Conservation (phyloP, 1,284 basidiomycete genomes). For the Meira nashicola region DNA sequence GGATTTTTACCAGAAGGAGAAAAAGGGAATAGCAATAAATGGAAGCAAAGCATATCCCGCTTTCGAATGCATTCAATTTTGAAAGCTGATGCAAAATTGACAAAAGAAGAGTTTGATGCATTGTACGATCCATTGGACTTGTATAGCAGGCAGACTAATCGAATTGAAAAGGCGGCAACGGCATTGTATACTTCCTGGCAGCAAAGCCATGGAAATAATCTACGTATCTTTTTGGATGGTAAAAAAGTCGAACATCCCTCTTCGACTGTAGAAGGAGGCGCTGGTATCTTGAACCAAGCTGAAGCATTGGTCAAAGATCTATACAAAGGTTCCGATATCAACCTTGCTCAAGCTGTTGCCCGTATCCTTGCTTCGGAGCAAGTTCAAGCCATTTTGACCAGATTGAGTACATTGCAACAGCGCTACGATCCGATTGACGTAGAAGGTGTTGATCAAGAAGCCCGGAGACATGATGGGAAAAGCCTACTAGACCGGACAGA, state of each 20-base stretch:
- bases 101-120: not conserved
- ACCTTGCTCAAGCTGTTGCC: not conserved
- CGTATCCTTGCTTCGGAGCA: not conserved
- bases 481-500: not conserved
- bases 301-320: not conserved
- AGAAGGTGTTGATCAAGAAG: not conserved
- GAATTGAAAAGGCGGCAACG: not conserved
- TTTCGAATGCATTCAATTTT: slow-evolving; percentile 2
- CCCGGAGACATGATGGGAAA: not conserved
- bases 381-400: not conserved
- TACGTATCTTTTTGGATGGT: slow-evolving; percentile 8
- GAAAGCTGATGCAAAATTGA: not conserved
- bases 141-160: not conserved
- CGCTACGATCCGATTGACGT: slow-evolving; percentile 1
- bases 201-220: not conserved
- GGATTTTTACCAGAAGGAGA: not conserved
- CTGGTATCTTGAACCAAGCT: not conserved
- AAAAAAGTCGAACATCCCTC: not conserved
- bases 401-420: not conserved
- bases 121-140: slow-evolving; percentile 6
- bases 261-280: not conserved
- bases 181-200: not conserved
- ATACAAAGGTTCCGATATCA: not conserved
- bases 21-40: not conserved
- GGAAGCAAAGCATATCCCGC: not conserved